Conservation (phyloP, 2,329 filamentous ascomycete species). For the Calonectria pseudoturangicola region DNA sequence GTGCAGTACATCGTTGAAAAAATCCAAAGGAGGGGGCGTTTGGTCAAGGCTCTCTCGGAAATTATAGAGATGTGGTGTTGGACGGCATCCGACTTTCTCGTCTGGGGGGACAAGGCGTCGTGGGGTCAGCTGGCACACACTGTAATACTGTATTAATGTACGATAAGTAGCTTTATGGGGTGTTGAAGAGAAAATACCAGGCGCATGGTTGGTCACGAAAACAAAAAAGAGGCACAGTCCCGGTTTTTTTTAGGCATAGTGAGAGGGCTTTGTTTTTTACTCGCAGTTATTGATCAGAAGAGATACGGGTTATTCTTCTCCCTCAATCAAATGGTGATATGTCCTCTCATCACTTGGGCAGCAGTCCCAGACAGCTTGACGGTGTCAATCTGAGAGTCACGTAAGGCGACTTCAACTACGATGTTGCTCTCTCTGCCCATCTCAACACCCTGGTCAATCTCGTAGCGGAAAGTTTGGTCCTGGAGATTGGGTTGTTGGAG, state of each 20-base stretch:
- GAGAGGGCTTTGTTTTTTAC: slow-evolving; percentile 14
- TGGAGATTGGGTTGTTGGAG: slow-evolving; percentile 61
- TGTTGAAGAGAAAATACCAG: slow-evolving; percentile 53
- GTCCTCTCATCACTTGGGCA: slow-evolving; percentile 60
- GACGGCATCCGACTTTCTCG: slow-evolving; percentile 46
- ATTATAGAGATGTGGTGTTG: slow-evolving; percentile 54
- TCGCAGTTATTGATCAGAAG: slow-evolving; percentile 20
- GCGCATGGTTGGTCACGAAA: slow-evolving; percentile 51
- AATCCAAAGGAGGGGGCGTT: slow-evolving; percentile 46
- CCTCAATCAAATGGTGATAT: slow-evolving; percentile 53
- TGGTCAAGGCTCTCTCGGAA: slow-evolving; percentile 51
- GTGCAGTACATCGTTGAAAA: slow-evolving; percentile 48
- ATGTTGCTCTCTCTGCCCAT: slow-evolving; percentile 77
- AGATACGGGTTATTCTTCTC: slow-evolving; percentile 26
- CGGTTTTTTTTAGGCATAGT: slow-evolving; percentile 6
- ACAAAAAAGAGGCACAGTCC: slow-evolving; percentile 14
- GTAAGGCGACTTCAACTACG: slow-evolving; percentile 64
- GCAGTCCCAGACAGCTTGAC: slow-evolving; percentile 61
- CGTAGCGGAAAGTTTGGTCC: slow-evolving; percentile 63
- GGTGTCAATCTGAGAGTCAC: slow-evolving; percentile 55
- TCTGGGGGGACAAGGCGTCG: slow-evolving; percentile 52
- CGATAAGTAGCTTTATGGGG: slow-evolving; percentile 57
- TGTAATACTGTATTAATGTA: slow-evolving; percentile 63
- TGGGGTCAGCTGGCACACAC: slow-evolving; percentile 45
- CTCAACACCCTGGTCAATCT: slow-evolving; percentile 80